Evolutionary conservation across 2,329 filamentous ascomycete species (phyloP), one percentile per base, ranked within the genome.

Genomic region (Trichoderma koningiopsis): DNA sequence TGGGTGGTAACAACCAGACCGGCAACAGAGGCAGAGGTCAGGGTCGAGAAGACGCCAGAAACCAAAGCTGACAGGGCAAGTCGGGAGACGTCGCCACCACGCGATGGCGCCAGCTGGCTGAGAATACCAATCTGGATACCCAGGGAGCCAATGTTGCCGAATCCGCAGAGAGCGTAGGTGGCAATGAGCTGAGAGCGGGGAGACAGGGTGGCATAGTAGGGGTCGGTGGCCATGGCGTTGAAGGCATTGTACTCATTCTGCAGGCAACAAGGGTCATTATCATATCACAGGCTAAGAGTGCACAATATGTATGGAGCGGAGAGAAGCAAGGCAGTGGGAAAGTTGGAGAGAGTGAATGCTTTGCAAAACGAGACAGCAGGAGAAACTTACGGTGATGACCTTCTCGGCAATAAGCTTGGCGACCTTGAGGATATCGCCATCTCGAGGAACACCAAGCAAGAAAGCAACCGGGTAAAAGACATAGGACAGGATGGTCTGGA

Each of bases 111-210:
- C 71, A 97, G 88, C 81, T 96, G 93, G 4, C 91, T 88, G 64
- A 97, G 85, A 70, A 96, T 92, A 83, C 93, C 93, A 71, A 97
- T 96, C 81, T 97, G 93, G 68, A 93, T 95, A 77, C 93, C 93
- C 59, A 97, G 86, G 35, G 92, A 95, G 66, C 92, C 91, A 74
- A 97, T 91, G 83, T 97, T 97, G 72, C 92, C 94, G 78, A 93
- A 93, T 31, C 88, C 88, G 80, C 93, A 96, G 72, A 94, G 87
- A 24, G 92, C 92, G 77, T 97, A 97, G 62, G 92, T 96, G 57
- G 91, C 92, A 76, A 97, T 96, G 73, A 97, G 86, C 57, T 86
- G 85, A 29, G 92, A 93, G 65, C 93, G 92, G 19, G 87, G 82
- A 35, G 88, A 89, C 71, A 97, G 85, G 33, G 77, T 72, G 66